Evolutionary conservation across 2,329 filamentous ascomycete species (phyloP), one percentile per base, ranked within the genome.

Genomic region (Sarocladium kiliense): DNA sequence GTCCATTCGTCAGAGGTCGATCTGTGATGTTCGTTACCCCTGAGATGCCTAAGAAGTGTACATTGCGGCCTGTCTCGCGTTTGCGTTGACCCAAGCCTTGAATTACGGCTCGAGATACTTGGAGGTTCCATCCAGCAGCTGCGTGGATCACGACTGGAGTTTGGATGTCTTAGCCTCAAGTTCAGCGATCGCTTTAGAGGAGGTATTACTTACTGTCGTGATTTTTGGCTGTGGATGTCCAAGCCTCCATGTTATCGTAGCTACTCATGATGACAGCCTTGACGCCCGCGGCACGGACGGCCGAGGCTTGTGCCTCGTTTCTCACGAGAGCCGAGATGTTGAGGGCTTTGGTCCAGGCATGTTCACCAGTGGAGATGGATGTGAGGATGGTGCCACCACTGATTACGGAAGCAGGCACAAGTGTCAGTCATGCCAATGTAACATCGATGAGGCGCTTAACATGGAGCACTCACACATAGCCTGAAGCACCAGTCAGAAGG

Each of bases 31-130:
- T 45, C 7, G 41, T 45, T 9, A 45, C 44, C 14, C 12, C 44
- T 49, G 44, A 49, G 44, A 49, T 49, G 26, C 41, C 41, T 5
- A 32, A 32, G 26, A 49, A 49, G 44, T 32, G 25, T 32, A 32
- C 26, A 10, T 16, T 32, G 5, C 26, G 23, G 3, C 10, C 3
- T 32, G 26, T 30, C 5, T 49, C n/a, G 44, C 11, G 23, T 10
- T n/a, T 49, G 23, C 23, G 26, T 21, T 49, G 44, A n/a, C 44
- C 23, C 4, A 49, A 11, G 14, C 44, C 11, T n/a, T 49, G 10
- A 32, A 49, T n/a, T 5, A 49, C 5, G 4, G 44, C 44, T 19
- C n/a, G 12, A 19, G 25, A 49, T 5, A 19, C 23, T 25, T 45
- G n/a, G 14, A 49, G 5, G n/a, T 49, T 49, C 26, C 23, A 49